Evolutionary conservation across 176 grass and related monocot genomes (phyloP).

Genomic region (Neostapfia colusana): DNA sequence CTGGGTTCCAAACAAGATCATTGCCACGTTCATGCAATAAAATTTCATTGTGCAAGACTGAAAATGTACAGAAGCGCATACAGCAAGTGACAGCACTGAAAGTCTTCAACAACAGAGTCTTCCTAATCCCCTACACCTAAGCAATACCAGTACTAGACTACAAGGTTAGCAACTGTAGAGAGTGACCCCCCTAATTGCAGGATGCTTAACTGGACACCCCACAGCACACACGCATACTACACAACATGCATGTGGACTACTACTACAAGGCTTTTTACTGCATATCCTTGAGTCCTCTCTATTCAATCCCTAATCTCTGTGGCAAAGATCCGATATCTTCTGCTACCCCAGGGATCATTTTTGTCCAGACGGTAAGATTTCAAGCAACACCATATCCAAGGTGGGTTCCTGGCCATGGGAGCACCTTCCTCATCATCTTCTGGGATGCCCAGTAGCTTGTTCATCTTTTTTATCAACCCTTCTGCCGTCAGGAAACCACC

Average conservation of each 20-base stretch:
- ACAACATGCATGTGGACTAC: background rate
- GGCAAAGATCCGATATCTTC: conserved; percentile 54
- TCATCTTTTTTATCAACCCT: conserved; percentile 55
- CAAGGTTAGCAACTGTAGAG: background rate
- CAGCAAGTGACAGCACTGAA: background rate
- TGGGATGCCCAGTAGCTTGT: conserved; percentile 60
- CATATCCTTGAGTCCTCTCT: background rate
- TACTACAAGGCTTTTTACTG: background rate
- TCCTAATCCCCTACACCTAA: background rate
- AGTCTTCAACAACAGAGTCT: background rate
- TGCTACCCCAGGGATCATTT: conserved; percentile 55
- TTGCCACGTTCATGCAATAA: background rate
- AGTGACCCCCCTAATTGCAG: background rate
- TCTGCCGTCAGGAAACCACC: conserved; percentile 41
- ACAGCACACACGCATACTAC: background rate
- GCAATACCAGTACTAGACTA: background rate
- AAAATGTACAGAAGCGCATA: conserved; percentile 17
- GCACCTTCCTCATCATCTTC: conserved; percentile 42
- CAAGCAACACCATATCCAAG: conserved; percentile 82
- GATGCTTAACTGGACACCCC: background rate
- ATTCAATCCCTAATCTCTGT: conserved; percentile 55
- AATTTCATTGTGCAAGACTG: background rate
- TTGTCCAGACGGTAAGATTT: conserved; percentile 55
- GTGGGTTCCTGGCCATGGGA: conserved; percentile 47
- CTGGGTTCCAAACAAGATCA: background rate